Percentiles rank a stretch among this genome's conserved stretches.
Conservation (phyloP, 306 rosid species). For the Dryas drummondii region DNA sequence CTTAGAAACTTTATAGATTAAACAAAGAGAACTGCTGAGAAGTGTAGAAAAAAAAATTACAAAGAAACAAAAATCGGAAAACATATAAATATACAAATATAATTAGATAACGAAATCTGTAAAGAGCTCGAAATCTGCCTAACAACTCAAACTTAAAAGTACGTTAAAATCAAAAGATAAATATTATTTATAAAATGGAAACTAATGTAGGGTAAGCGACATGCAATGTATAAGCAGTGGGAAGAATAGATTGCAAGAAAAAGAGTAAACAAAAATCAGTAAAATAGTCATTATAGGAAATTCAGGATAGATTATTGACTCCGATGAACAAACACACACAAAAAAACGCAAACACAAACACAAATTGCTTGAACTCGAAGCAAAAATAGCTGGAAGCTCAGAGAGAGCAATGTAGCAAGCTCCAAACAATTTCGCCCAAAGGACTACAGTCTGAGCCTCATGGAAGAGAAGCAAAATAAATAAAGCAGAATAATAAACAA, state of each 20-base stretch:
- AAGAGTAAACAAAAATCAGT: background rate
- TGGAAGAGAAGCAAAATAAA: background rate
- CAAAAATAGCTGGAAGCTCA: background rate
- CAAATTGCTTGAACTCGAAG: no score
- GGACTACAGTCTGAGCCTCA: background rate
- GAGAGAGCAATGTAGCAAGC: constrained; percentile 17
- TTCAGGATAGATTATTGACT: no score
- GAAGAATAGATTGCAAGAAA: background rate
- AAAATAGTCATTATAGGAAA: background rate
- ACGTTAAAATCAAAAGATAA: background rate
- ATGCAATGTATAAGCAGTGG: no score
- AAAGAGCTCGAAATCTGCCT: background rate
- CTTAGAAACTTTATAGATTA: background rate
- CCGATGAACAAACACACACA: no score
- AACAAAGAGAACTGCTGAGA: background rate
- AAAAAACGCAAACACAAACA: background rate
- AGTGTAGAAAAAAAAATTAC: background rate
- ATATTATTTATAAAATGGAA: background rate
- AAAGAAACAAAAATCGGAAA: background rate
- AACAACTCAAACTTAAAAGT: constrained; percentile 3
- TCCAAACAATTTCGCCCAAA: background rate
- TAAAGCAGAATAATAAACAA: background rate
- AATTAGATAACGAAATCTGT: background rate
- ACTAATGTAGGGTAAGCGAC: no score
- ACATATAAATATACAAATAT: background rate